Conservation (phyloP, 148 eudicot species). For the Heliamphora exappendiculata region DNA sequence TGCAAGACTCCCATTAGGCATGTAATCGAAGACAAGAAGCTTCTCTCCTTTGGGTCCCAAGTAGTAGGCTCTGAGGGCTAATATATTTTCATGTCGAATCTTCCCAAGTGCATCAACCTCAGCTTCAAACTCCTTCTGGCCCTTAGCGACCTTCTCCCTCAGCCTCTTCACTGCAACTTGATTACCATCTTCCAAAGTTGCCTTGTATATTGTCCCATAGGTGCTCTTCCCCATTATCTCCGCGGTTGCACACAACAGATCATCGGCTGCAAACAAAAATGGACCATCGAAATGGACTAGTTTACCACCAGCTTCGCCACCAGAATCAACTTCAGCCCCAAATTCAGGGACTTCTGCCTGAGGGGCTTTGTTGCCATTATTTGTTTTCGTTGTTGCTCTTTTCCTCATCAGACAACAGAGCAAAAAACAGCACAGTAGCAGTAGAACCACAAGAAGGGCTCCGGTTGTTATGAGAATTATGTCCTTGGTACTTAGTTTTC, state of each 20-base stretch:
- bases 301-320: constrained; percentile 59
- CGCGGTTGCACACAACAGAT: constrained; percentile 81
- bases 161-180: constrained; percentile 88
- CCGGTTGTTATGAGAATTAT: constrained; percentile 64
- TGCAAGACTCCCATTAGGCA: constrained; percentile 80
- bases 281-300: constrained; percentile 87
- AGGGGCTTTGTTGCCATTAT: constrained; percentile 11
- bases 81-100: constrained; percentile 64
- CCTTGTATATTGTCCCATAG: constrained; percentile 82
- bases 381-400: constrained; percentile 30
- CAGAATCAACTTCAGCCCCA: constrained; percentile 37
- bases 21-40: constrained; percentile 74
- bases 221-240: constrained; percentile 90
- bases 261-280: constrained; percentile 79
- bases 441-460: constrained; percentile 38
- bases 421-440: constrained; percentile 53
- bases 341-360: constrained; percentile 21
- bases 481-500: constrained; percentile 44
- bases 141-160: constrained; percentile 77
- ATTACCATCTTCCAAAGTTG: constrained; percentile 73
- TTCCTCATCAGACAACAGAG: constrained; percentile 61
- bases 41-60: constrained; percentile 91
- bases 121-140: constrained; percentile 76
- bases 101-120: constrained; percentile 69
- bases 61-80: constrained; percentile 82